Evolutionary conservation across 2,329 filamentous ascomycete species (phyloP), one percentile per base, ranked within the genome.

Genomic region (Ilyonectria sp.): DNA sequence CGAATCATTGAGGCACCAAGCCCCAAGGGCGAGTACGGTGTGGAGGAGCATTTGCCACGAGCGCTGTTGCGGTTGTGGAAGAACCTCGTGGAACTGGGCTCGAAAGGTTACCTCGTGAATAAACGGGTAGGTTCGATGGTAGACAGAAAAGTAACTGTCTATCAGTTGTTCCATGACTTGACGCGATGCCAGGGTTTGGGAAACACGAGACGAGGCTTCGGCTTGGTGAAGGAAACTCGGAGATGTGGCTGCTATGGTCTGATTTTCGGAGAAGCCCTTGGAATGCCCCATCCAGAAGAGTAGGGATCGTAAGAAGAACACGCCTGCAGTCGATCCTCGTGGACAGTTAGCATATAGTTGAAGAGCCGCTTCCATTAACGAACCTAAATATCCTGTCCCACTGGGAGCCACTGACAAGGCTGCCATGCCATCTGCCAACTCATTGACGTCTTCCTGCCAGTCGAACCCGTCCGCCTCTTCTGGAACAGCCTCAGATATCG

Each of bases 101-200:
- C 82, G 77, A 62, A 86, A 86, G 0, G 81, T 83, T 2, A 80
- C 76, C 63, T 86, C 84, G 65, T 86, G 83, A 3, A 86, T 70
- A 31, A 86, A 79, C 0, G 84, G 85, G 60, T 85, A 86, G 4
- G 79, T 79, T 9, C 79, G 70, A 69, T 86, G 83, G 66, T 84
- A 85, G n/a, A 81, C 70, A 2, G 75, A 71, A 63, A 86, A 86
- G 67, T 85, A 86, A 4, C 79, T 76, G 52, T 82, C 77, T 6
- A 82, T 77, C 21, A 77, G 69, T 21, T 56, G 68, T 19, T 69
- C 68, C 31, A 74, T 70, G 10, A 79, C 73, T 21, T 77, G 71
- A 1, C 71, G 68, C 1, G 78, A 78, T 1, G 71, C 73, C 9
- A 77, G 53, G 2, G 69, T 69, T 6, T 72, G 47, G 3, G 70